Evolutionary conservation across 768 basidiomycete species (phyloP).

Genomic region (Hericium rajendrae): DNA sequence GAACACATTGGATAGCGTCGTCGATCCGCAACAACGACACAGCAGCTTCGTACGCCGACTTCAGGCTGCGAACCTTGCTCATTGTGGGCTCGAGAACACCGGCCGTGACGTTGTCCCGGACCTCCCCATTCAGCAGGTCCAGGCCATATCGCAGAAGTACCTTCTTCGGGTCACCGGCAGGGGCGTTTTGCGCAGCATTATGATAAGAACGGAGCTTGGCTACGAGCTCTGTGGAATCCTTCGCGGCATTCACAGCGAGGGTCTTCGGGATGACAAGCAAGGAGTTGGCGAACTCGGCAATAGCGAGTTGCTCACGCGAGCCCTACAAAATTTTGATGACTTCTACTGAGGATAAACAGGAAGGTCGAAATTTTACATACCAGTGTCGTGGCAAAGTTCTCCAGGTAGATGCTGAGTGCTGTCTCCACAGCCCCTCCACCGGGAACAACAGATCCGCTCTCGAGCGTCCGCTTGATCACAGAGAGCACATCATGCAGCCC

Average conservation of each 20-base stretch:
- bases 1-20: conserved; percentile 87
- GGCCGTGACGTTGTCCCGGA: conserved; percentile 88
- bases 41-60: conserved; percentile 94
- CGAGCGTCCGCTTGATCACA: conserved; percentile 92
- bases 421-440: conserved; percentile 97
- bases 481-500: conserved; percentile 91
- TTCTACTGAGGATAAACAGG: background rate
- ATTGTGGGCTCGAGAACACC: conserved; percentile 95
- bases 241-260: conserved; percentile 94
- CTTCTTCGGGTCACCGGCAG: conserved; percentile 86
- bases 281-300: conserved; percentile 95
- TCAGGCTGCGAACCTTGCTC: conserved; percentile 94
- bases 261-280: conserved; percentile 94
- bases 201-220: conserved; percentile 96
- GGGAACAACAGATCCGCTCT: conserved; percentile 92
- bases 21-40: conserved; percentile 92
- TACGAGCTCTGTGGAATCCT: conserved; percentile 95
- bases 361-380: conserved; percentile 36
- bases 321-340: conserved; percentile 42
- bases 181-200: conserved; percentile 91
- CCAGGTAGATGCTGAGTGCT: conserved; percentile 92
- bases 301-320: conserved; percentile 95
- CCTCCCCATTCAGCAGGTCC: conserved; percentile 89
- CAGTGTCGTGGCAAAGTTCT: conserved; percentile 97
- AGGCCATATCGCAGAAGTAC: conserved; percentile 85